Evolutionary conservation across 208 protist species (phyloP).

Genomic region (Porcisia hertigi): DNA sequence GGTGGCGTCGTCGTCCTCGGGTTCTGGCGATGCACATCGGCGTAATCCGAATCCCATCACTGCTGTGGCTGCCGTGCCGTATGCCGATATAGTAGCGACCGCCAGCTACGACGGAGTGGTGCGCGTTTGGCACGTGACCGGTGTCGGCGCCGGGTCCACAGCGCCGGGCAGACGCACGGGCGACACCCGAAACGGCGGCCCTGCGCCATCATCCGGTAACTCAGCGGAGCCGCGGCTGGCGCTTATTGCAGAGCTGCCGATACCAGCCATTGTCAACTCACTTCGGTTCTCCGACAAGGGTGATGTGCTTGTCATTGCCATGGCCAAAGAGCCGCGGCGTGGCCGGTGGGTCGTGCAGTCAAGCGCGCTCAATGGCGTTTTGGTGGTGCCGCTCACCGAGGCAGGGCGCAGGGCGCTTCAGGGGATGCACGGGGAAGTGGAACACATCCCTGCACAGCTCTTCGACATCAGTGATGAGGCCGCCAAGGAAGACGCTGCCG

Average conservation of each 20-base stretch:
- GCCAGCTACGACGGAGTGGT: conserved; percentile 90
- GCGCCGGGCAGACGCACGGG: conserved; percentile 23
- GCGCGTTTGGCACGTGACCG: conserved; percentile 71
- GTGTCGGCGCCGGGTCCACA: conserved; percentile 24
- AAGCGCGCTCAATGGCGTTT: conserved; percentile 73
- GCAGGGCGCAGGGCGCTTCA: conserved; percentile 21
- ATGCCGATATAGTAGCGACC: conserved; percentile 78
- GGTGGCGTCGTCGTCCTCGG: conserved; percentile 7
- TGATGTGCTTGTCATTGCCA: conserved; percentile 54
- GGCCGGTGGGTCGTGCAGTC: conserved; percentile 85
- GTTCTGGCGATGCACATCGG: background rate
- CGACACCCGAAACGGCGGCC: background rate
- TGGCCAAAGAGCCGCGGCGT: conserved; percentile 79
- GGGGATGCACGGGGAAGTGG: conserved; percentile 39
- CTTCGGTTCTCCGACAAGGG: conserved; percentile 65
- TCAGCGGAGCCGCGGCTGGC: conserved; percentile 35
- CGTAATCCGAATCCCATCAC: conserved; percentile 83
- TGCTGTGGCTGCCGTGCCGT: conserved; percentile 80
- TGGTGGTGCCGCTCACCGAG: conserved; percentile 75
- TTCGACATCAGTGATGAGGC: conserved; percentile 58
- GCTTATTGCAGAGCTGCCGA: conserved; percentile 63
- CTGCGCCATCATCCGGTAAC: background rate
- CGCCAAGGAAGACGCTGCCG: conserved; percentile 23
- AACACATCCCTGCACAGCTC: conserved; percentile 78
- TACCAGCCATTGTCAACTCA: conserved; percentile 74